Percentiles rank a stretch among this genome's conserved stretches.
phyloP scores from a whole-genome alignment of 345 rosid genomes.

The Fremontodendron californicum region DNA sequence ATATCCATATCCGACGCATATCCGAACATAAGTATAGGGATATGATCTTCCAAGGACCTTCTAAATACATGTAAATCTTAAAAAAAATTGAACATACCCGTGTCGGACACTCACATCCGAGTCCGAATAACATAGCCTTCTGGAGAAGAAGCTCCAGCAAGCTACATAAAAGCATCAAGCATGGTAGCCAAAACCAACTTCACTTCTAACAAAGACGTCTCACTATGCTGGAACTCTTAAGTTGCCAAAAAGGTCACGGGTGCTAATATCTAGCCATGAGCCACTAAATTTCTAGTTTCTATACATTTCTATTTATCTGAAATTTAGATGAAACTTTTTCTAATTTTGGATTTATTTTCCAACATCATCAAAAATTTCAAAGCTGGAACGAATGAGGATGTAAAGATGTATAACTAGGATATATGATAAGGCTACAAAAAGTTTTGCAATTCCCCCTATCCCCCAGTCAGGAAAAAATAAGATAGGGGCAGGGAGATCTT shows the following conservation, averaged over 20 bases:
- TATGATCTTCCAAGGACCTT: too few relatives aligned
- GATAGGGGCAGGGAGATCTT: conserved; percentile 36
- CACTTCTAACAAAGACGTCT: conserved; percentile 31
- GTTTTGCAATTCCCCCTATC: conserved; percentile 16
- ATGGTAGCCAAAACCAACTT: conserved; percentile 60
- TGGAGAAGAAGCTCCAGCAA: conserved; percentile 40
- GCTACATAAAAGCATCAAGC: conserved; percentile 54
- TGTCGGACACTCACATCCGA: too few relatives aligned
- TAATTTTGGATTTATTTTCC: background rate
- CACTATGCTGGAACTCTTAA: conserved; percentile 47
- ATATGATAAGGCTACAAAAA: conserved; percentile 12
- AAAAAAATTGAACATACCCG: too few relatives aligned
- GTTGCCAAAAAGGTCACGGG: conserved; percentile 37
- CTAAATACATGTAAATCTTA: too few relatives aligned
- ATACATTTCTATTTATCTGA: background rate
- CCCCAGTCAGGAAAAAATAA: conserved; percentile 35
- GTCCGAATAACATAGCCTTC: too few relatives aligned
- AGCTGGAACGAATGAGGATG: background rate
- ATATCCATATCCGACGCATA: too few relatives aligned
- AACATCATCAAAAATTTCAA: background rate
- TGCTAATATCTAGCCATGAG: conserved; percentile 38
- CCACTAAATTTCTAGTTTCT: background rate
- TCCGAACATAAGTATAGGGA: too few relatives aligned
- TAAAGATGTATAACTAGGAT: background rate
- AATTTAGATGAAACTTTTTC: background rate